Conservation (phyloP, 208 protist genomes). For the Wallacemonas sp. region DNA sequence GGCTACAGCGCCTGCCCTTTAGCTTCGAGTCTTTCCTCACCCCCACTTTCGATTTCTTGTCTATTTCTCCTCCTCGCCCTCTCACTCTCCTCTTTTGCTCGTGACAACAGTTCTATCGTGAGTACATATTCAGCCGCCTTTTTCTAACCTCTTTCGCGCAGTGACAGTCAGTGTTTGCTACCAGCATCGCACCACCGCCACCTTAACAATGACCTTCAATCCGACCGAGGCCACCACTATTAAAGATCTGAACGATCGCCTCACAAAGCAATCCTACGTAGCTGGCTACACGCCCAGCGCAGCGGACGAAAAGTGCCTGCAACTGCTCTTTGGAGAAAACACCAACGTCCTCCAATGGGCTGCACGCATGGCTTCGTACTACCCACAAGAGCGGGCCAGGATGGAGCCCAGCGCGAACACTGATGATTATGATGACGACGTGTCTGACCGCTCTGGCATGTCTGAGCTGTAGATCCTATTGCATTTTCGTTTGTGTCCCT, state of each 20-base stretch:
- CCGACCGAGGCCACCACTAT: conserved; percentile 23
- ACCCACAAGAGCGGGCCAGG: conserved; percentile 47
- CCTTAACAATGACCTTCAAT: neutral
- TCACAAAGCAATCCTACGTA: conserved; percentile 64
- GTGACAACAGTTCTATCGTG: too few relatives aligned
- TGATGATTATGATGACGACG: conserved; percentile 19
- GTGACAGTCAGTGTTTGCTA: too few relatives aligned
- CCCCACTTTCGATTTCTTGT: neutral
- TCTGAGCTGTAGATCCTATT: neutral
- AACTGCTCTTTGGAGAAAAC: conserved; percentile 58
- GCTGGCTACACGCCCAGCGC: conserved; percentile 51
- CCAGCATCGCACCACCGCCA: too few relatives aligned
- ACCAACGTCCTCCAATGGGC: conserved; percentile 57
- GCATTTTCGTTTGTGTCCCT: neutral
- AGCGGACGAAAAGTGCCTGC: conserved; percentile 58
- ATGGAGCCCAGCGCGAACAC: conserved; percentile 20
- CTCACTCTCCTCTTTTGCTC: too few relatives aligned
- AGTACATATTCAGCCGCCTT: too few relatives aligned
- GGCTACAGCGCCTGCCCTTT: neutral
- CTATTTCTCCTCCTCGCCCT: conserved; percentile 7
- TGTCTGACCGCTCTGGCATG: neutral
- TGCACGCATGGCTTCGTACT: conserved; percentile 70
- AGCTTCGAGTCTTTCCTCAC: neutral
- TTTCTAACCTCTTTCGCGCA: too few relatives aligned
- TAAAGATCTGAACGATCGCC: conserved; percentile 56